These are phyloP conservation scores for Colletotrichum cereale DNA, from an alignment of 2,329 filamentous ascomycete species.

Conservation along the genomic window DNA sequence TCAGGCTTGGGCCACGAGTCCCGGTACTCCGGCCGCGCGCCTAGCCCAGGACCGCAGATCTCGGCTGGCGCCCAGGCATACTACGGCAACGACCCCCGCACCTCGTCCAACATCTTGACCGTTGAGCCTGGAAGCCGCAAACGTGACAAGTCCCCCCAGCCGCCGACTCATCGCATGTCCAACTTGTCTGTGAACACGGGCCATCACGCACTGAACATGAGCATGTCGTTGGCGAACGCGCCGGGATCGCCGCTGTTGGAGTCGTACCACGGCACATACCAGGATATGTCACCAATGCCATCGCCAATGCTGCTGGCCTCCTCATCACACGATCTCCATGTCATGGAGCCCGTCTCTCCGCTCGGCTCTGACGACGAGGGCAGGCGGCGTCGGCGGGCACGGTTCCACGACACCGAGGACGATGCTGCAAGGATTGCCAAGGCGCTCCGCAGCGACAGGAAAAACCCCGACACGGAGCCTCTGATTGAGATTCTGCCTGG, in stretches of 20 bases:
- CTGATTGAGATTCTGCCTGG: slow-evolving; percentile 87
- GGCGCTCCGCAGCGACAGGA: slow-evolving; percentile 75
- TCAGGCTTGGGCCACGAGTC: slow-evolving; percentile 35
- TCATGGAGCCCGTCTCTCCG: slow-evolving; percentile 66
- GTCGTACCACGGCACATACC: slow-evolving; percentile 93
- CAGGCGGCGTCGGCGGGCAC: slow-evolving; percentile 67
- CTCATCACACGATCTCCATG: slow-evolving; percentile 34
- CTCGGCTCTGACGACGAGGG: slow-evolving; percentile 63
- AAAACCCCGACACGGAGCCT: slow-evolving; percentile 71
- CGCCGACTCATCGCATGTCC: slow-evolving; percentile 64
- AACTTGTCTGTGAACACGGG: slow-evolving; percentile 64
- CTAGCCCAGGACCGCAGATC: slow-evolving; percentile 38
- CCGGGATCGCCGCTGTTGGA: slow-evolving; percentile 89
- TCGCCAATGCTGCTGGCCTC: slow-evolving; percentile 75
- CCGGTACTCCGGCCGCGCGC: slow-evolving; percentile 31
- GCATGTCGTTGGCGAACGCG: slow-evolving; percentile 65
- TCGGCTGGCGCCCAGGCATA: slow-evolving; percentile 44
- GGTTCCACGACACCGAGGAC: slow-evolving; percentile 88
- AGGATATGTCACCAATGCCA: slow-evolving; percentile 94
- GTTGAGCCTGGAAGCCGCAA: slow-evolving; percentile 55
- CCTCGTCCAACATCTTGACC: slow-evolving; percentile 56
- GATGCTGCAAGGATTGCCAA: slow-evolving; percentile 83
- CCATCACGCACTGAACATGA: slow-evolving; percentile 52
- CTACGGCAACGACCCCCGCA: slow-evolving; percentile 53
- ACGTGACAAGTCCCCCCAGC: slow-evolving; percentile 61